Evolutionary conservation across 202 grass and related monocot genomes (phyloP).

Genomic region (Brachypodium distachyon): DNA sequence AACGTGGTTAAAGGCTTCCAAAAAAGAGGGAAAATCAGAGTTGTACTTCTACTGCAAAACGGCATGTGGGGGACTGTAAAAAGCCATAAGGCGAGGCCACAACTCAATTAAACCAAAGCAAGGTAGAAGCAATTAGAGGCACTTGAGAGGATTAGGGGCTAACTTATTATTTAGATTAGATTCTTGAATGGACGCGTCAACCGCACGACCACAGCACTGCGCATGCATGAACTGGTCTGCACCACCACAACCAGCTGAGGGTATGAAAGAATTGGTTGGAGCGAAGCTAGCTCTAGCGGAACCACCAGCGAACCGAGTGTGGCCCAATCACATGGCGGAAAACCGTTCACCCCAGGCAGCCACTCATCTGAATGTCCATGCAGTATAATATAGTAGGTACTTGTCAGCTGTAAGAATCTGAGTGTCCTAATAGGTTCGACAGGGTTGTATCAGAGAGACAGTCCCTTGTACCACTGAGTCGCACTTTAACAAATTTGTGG

Average conservation of each 20-base stretch:
- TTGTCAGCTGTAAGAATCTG: not conserved
- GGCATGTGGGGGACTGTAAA: not conserved
- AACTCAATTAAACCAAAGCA: not conserved
- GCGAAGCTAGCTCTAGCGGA: no score
- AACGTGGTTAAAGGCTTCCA: not conserved
- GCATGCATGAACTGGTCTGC: no score
- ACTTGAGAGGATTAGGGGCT: not conserved
- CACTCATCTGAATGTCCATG: no score
- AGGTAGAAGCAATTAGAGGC: not conserved
- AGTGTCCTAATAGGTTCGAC: not conserved
- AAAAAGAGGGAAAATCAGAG: not conserved
- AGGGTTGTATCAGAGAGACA: not conserved
- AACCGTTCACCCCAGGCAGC: no score
- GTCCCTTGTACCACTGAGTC: not conserved
- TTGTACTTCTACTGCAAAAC: not conserved
- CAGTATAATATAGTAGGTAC: no score
- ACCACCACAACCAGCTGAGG: no score
- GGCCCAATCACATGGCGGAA: no score
- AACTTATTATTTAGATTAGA: not conserved
- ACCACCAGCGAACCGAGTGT: no score
- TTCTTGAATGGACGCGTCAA: no score
- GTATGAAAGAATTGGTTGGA: no score
- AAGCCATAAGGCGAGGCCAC: not conserved
- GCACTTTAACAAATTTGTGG: not conserved
- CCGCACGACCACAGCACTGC: no score